Base-by-base conservation (phyloP, 148 eudicot species). In the Persicaria maculosa region DNA sequence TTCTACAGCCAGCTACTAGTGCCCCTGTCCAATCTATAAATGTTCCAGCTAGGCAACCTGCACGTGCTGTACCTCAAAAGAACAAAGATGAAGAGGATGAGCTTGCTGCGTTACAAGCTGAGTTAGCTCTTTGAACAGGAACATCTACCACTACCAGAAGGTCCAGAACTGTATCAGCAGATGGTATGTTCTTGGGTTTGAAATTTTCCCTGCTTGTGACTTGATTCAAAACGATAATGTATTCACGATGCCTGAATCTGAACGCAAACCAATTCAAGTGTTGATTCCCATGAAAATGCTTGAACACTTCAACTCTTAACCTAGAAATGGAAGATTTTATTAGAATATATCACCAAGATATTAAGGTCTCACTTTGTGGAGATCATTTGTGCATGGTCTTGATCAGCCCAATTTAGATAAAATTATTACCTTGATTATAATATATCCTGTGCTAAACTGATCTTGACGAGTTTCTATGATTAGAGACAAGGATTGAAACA, bases 51-150 rank as follows among this genome's bases (percentile, higher is more conserved):
- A 80, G 70, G 73, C 77, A 76, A 65, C 81, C 81, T 10, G 43
- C 73, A 46, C 87, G 86, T 50, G 85, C 85, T 47, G 79, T 78
- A 11, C 77, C 86, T 17, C 85, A 73, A 16, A 83, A 82, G 85
- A 79, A 72, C 81, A 78, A 82, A 58, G 87, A 84, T 31, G 87
- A 86, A 76, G 92, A 88, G 72, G 92, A 88, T 64, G 93, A 89
- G 83, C 83, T 89, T 68, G 93, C 90, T 47, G 90, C 89, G 55
- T 69, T 89, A 74, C 90, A 86, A 72, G 89, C 86, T 53, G 90
- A 88, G 73, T 74, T 88, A 89, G 86, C 88, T 47, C 81, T 86
- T 22, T 88, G 72, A 84, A 71, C 47, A 65, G 9, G 8, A 12
- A 40, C 70, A 43, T 65, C 65, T 9, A 22, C 19, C 65, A 31